Percentiles rank a stretch among this genome's conserved stretches.
phyloP scores from a whole-genome alignment of 2,329 filamentous ascomycete species.

The Pseudomassariella vexata region DNA sequence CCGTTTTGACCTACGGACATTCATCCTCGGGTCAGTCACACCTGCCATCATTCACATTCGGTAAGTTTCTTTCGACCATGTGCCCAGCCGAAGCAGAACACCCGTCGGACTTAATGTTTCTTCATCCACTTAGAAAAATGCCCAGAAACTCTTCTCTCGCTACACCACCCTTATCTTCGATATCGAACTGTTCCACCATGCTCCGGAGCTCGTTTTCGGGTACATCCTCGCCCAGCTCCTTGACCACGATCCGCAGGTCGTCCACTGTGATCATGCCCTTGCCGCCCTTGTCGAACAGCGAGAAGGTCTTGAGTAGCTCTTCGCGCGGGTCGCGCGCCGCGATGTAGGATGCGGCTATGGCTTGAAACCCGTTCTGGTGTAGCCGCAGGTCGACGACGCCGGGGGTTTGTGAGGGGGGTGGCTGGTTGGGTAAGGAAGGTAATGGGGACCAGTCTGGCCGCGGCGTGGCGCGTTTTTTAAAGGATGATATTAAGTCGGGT shows the following conservation, averaged over 20 bases:
- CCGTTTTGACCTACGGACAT: no score
- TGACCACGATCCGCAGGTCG: slow-evolving; percentile 79
- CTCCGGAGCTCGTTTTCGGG: slow-evolving; percentile 88
- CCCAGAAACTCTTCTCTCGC: slow-evolving; percentile 64
- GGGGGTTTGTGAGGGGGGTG: slow-evolving; percentile 45
- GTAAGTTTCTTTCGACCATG: no score
- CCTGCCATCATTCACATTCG: no score
- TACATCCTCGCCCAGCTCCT: slow-evolving; percentile 86
- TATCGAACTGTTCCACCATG: slow-evolving; percentile 98
- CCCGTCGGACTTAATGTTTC: no score
- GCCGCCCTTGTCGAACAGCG: slow-evolving; percentile 86
- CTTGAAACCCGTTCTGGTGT: slow-evolving; percentile 66
- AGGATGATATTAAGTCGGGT: slow-evolving; percentile 72
- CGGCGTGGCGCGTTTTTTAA: slow-evolving; percentile 75
- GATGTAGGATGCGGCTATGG: slow-evolving; percentile 74
- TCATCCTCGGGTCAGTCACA: no score
- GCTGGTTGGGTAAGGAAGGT: slow-evolving; percentile 34
- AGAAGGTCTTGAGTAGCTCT: slow-evolving; percentile 86
- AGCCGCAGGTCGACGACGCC: slow-evolving; percentile 65
- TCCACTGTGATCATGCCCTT: slow-evolving; percentile 88
- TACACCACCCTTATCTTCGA: slow-evolving; percentile 82
- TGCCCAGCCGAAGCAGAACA: no score
- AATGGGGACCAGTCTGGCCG: slow-evolving; percentile 50
- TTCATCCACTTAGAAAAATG: slow-evolving; percentile 36
- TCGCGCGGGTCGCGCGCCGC: slow-evolving; percentile 78